Base-by-base conservation (phyloP, 306 rosid genomes). In the Ammopiptanthus mongolicus region DNA sequence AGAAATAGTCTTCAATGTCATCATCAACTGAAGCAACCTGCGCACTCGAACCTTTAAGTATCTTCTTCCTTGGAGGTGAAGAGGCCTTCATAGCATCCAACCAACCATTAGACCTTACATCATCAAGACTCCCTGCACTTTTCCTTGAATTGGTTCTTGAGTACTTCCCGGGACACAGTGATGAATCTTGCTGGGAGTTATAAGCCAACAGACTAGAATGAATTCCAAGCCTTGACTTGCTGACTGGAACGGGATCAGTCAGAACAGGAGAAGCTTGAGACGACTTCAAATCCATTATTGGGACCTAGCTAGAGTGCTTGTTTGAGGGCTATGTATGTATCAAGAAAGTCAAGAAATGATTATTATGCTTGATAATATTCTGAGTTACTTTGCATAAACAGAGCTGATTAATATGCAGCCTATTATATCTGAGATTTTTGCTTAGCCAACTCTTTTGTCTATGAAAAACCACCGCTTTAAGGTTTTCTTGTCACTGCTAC, bases 71-170 rank as follows among this genome's bases (percentile, higher is more conserved):
- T 0, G 97, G 96, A 69, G 98, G 98, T 0, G 98, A 95, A 70
- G 98, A 95, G 11, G 98, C 90, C 67, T 75, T 88, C 98, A 95
- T 95, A 69, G 96, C 98, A 71, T 95, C 98, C 51, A 95, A 81
- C 98, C 91, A 91, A n/a, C 96, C 95, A 34, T 95, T 95, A 57
- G 90, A 83, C 56, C 90, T 69, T 0, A 95, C 96, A 86, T 95
- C 98, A 63, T 95, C 97, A 66, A 87, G 63, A 69, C 80, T 85
- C 5, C 83, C 91, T 0, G 84, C 81, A 71, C 78, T 87, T 76
- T 81, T 94, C 80, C 90, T 91, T n/a, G 97, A 84, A 28, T 34
- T 77, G 36, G 80, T 79, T 74, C 82, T 66, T 39, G 91, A 63
- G 55, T 47, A 85, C 79, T 84, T 90, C 41, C 80, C 79, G 3